phyloP scores from a whole-genome alignment of 2,329 filamentous ascomycete species.

The Aspergillus ibericus region DNA sequence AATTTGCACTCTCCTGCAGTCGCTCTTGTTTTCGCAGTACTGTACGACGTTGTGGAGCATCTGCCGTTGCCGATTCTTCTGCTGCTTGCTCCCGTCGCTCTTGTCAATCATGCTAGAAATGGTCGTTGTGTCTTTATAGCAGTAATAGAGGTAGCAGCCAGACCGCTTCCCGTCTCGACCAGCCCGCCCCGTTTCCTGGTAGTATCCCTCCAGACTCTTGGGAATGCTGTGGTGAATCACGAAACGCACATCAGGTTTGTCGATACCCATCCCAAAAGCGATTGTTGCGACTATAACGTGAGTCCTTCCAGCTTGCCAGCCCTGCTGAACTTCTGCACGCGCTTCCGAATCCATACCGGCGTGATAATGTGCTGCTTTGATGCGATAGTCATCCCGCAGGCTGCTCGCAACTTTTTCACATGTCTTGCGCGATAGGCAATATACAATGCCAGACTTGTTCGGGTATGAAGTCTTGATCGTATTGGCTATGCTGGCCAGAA shows the following conservation, averaged over 20 bases:
- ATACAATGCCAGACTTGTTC: conserved; percentile 83
- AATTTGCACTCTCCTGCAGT: conserved; percentile 85
- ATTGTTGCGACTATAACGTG: conserved; percentile 97
- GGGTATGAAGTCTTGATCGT: conserved; percentile 69
- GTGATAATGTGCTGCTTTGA: conserved; percentile 83
- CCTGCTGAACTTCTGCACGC: conserved; percentile 69
- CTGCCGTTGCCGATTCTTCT: conserved; percentile 78
- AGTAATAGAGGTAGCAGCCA: conserved; percentile 87
- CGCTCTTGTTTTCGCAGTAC: conserved; percentile 84
- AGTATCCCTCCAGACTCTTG: conserved; percentile 96
- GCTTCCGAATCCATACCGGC: conserved; percentile 69
- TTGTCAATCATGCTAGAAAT: conserved; percentile 79
- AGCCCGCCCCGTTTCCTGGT: conserved; percentile 94
- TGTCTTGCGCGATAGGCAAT: conserved; percentile 80
- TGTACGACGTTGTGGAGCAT: conserved; percentile 85
- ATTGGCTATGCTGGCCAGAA: conserved; percentile 54
- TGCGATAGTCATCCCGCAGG: conserved; percentile 60
- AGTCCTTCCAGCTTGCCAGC: conserved; percentile 77
- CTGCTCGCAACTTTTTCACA: conserved; percentile 77
- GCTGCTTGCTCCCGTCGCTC: conserved; percentile 71
- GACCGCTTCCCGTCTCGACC: conserved; percentile 86
- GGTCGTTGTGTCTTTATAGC: conserved; percentile 71
- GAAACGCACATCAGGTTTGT: conserved; percentile 94
- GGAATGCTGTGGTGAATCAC: conserved; percentile 92
- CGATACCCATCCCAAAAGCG: conserved; percentile 99